These are phyloP conservation scores for Saturnispora sanitii DNA, from an alignment of 805 yeast genomes.

Conservation along the genomic window DNA sequence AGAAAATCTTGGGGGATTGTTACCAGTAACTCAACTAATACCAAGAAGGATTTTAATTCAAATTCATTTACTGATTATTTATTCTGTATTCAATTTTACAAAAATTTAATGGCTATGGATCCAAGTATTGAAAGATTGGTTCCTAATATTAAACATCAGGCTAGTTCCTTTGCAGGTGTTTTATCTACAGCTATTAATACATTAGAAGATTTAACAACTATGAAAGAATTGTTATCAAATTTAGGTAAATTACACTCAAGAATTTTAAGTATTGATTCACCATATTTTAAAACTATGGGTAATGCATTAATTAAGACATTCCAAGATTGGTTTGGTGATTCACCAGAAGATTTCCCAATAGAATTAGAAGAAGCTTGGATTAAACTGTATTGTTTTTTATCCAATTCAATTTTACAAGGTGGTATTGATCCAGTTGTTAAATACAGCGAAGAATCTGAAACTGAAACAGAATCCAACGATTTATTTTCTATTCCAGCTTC, in stretches of 20 bases:
- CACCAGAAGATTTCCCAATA: slow-evolving; percentile 35
- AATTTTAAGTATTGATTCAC: slow-evolving; percentile 61
- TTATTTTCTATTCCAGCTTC: slow-evolving; percentile 5
- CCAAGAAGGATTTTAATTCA: slow-evolving; percentile 13
- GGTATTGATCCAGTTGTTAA: slow-evolving; percentile 42
- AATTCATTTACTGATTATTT: slow-evolving; percentile 43
- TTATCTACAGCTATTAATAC: slow-evolving; percentile 56
- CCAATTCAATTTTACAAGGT: slow-evolving; percentile 55
- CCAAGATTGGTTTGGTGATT: slow-evolving; percentile 43
- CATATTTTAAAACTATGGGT: slow-evolving; percentile 64
- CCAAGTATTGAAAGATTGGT: slow-evolving; percentile 53
- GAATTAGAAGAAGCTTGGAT: slow-evolving; percentile 66
- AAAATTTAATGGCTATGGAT: slow-evolving; percentile 52
- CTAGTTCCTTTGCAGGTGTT: slow-evolving; percentile 72
- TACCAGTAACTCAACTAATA: slow-evolving; percentile 15
- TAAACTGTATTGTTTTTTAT: slow-evolving; percentile 54
- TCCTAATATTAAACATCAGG: slow-evolving; percentile 72
- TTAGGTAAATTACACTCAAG: slow-evolving; percentile 71
- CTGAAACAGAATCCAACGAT: slow-evolving; percentile 4
- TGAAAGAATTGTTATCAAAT: slow-evolving; percentile 51
- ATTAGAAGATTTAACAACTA: slow-evolving; percentile 45
- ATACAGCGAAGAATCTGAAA: slow-evolving; percentile 13
- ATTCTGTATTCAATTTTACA: slow-evolving; percentile 70
- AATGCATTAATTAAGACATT: slow-evolving; percentile 60
- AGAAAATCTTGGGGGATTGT: slow-evolving; percentile 39